Base-by-base conservation (phyloP, 192 early-diverging fungal species). In the Rhizophagus sp. region DNA sequence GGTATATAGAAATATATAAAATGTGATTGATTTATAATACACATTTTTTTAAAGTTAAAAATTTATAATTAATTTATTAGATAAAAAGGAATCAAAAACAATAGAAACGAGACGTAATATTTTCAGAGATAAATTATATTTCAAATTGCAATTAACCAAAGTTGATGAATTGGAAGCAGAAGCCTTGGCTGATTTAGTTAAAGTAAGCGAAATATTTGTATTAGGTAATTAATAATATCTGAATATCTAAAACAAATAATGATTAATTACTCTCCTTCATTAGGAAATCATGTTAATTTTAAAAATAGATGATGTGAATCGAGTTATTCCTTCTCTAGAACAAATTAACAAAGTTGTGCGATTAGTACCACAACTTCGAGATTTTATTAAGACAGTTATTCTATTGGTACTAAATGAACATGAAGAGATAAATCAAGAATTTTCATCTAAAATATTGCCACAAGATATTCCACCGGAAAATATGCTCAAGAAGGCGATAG, bases 381-480 rank as follows among this genome's bases (percentile, higher is more conserved):
- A 72, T 36, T 72, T 72, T n/a, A 72, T 72, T n/a, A 72, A 19
- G n/a, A 72, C 11, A 41, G 70, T 72, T 33, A 34, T 72, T 8
- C 12, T 39, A n/a, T 24, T 41, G 10, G 70, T 47, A 11, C n/a
- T 72, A 15, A 12, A 66, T 66, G 24, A 66, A 0, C 3, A 66
- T 30, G 64, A 66, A 25, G 65, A 66, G 9, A 33, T 30, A 27
- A 44, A 47, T 47, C 41, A 41, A 3, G 41, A 44, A 2, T 47
- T 44, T 11, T 22, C 30, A 44, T 33, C 70, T 47, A 44, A 19
- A 7, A 47, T 34, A 19, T 19, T 12, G 15, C 41, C 70, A 72
- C 19, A n/a, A 33, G 33, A 41, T 17, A 47, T 72, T 47, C 70
- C 70, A 44, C n/a, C 70, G 2, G 70, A 72, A 24, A 19, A 72